These are phyloP conservation scores for Acacia pycnantha DNA, from an alignment of 331 rosid genomes.

Conservation along the genomic window DNA sequence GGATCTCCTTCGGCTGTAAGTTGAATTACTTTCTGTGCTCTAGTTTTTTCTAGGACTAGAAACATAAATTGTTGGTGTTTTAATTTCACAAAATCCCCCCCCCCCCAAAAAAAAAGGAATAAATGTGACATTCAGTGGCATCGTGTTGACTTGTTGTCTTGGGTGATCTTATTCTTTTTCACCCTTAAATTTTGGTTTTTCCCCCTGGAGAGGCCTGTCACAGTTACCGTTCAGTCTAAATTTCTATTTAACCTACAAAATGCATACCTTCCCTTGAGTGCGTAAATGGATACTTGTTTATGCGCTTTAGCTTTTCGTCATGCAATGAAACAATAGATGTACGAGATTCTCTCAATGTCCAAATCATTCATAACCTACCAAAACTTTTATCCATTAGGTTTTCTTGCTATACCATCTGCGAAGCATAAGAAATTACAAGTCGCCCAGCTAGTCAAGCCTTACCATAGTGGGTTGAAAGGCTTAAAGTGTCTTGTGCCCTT, in stretches of 20 bases:
- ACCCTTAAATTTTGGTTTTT: background rate
- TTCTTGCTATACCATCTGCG: background rate
- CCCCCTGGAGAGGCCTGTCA: background rate
- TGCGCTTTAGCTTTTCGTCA: background rate
- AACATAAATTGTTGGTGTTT: background rate
- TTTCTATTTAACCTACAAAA: background rate
- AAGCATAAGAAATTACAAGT: background rate
- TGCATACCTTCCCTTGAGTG: background rate
- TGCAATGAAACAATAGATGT: background rate
- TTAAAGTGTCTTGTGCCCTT: background rate
- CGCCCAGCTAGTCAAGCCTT: background rate
- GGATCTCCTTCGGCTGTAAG: slow-evolving; percentile 92
- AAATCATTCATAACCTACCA: background rate
- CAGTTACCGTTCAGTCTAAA: background rate
- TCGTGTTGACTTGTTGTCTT: slow-evolving; percentile 15
- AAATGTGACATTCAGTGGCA: background rate
- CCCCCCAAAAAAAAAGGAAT: background rate
- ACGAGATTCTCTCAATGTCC: background rate
- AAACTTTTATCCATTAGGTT: background rate
- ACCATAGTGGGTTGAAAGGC: background rate
- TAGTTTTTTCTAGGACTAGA: background rate
- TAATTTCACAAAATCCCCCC: background rate
- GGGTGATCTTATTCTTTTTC: background rate
- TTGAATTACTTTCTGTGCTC: slow-evolving; percentile 27
- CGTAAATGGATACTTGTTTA: background rate